A percentile compares a stretch with the other conserved stretches of the same genome.
Conservation (phyloP, 1,284 basidiomycete genomes). For the Cryptococcus maquisensis region DNA sequence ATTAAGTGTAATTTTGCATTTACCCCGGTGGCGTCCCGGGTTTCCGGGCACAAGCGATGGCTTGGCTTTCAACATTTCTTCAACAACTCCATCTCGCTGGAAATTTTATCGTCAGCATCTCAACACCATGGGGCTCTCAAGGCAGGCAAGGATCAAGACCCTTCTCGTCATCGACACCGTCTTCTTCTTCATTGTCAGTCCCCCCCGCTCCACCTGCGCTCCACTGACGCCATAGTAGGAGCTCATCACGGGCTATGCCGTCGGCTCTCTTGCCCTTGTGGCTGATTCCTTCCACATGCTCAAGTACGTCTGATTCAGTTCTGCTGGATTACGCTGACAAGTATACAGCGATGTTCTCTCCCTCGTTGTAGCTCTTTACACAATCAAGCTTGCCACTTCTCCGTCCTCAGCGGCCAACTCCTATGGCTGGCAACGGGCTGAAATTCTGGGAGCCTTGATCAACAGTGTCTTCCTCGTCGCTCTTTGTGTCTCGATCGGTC, state of each 20-base stretch:
- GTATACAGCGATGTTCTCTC: constrained; percentile 82
- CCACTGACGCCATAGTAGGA: constrained; percentile 21
- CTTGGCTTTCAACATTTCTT: too few relatives aligned
- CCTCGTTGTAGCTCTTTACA: constrained; percentile 89
- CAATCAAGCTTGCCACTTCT: constrained; percentile 70
- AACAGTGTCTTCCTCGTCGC: constrained; percentile 97
- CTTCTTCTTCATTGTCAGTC: constrained; percentile 83
- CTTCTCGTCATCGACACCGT: constrained; percentile 77
- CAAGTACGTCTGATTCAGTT: constrained; percentile 58
- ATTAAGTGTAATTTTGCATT: too few relatives aligned
- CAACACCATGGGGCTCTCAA: constrained; percentile 59
- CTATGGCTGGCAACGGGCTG: constrained; percentile 89
- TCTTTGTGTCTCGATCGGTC: constrained; percentile 89
- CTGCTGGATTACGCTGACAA: neutral
- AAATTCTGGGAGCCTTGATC: constrained; percentile 89
- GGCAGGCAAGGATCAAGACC: constrained; percentile 70
- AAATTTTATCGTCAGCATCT: too few relatives aligned
- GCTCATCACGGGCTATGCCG: constrained; percentile 70
- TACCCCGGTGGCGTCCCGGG: too few relatives aligned
- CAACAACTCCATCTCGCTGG: too few relatives aligned
- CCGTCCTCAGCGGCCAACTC: constrained; percentile 41
- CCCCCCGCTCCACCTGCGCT: constrained; percentile 4
- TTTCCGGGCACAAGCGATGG: too few relatives aligned
- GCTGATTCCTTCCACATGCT: constrained; percentile 99
- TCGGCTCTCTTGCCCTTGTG: constrained; percentile 89